These are phyloP conservation scores for Aspergillus avenaceus DNA, from an alignment of 495 filamentous ascomycete species.

Conservation along the genomic window DNA sequence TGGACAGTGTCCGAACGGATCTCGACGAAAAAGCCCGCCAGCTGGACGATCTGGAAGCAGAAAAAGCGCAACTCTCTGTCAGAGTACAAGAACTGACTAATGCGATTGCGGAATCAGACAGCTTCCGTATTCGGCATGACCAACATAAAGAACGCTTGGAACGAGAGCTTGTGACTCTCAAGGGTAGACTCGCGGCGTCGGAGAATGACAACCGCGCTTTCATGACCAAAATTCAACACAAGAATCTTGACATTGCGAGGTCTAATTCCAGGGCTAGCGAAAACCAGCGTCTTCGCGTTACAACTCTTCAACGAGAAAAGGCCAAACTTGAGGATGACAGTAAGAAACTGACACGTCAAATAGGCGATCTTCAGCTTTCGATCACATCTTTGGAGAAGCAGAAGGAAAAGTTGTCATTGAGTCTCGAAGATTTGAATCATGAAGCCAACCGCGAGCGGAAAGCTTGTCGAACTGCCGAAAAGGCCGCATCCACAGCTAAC, in stretches of 20 bases:
- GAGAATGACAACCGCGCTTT: constrained; percentile 97
- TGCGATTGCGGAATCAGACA: constrained; percentile 81
- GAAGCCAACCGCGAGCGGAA: constrained; percentile 90
- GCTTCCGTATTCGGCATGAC: constrained; percentile 81
- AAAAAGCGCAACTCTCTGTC: constrained; percentile 66
- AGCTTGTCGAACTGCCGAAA: constrained; percentile 85
- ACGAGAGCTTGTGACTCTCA: constrained; percentile 86
- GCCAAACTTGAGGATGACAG: constrained; percentile 78
- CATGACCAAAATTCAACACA: constrained; percentile 95
- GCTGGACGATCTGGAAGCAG: constrained; percentile 68
- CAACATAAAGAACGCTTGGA: constrained; percentile 91
- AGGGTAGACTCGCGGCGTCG: constrained; percentile 84
- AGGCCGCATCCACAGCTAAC: constrained; percentile 74
- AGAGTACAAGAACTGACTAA: constrained; percentile 79
- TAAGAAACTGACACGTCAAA: constrained; percentile 72
- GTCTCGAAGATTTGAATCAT: constrained; percentile 89
- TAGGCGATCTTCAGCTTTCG: constrained; percentile 82
- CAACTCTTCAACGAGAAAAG: constrained; percentile 79
- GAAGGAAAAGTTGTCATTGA: constrained; percentile 88
- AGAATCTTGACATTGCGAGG: constrained; percentile 92
- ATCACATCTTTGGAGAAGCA: constrained; percentile 90
- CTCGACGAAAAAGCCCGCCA: constrained; percentile 67
- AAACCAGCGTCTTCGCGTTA: constrained; percentile 72
- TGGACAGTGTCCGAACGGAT: constrained; percentile 71
- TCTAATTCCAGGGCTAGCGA: constrained; percentile 85